Conservation (phyloP, 2,329 filamentous ascomycete genomes). For the Metarhizium sp. region DNA sequence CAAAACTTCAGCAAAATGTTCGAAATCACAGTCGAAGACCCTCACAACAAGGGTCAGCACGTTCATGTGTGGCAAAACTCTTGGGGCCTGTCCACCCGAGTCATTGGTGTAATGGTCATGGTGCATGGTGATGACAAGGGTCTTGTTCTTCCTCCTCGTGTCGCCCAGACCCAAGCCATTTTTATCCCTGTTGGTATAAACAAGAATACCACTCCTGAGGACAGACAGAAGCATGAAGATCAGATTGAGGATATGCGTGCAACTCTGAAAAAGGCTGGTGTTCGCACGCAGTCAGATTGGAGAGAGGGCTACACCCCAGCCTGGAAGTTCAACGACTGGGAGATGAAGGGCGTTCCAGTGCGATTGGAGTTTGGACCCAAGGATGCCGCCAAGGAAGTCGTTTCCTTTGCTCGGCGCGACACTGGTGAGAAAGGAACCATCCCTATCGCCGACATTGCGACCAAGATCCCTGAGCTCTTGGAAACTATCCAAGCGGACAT, state of each 20-base stretch:
- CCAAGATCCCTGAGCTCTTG: slow-evolving; percentile 69
- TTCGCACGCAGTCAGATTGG: slow-evolving; percentile 74
- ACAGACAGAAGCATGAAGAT: slow-evolving; percentile 64
- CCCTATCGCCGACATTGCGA: slow-evolving; percentile 62
- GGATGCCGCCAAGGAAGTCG: slow-evolving; percentile 76
- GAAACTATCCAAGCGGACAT: slow-evolving; percentile 86
- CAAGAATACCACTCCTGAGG: slow-evolving; percentile 75
- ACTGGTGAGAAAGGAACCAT: slow-evolving; percentile 76
- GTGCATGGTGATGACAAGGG: slow-evolving; percentile 95
- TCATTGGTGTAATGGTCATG: slow-evolving; percentile 98
- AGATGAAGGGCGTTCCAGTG: slow-evolving; percentile 89
- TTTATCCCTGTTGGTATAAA: slow-evolving; percentile 90
- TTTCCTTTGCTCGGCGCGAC: slow-evolving; percentile 82
- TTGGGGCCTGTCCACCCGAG: slow-evolving; percentile 94
- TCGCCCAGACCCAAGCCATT: slow-evolving; percentile 77
- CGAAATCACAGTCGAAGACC: slow-evolving; percentile 93
- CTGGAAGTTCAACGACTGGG: slow-evolving; percentile 99
- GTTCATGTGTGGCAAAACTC: slow-evolving; percentile 97
- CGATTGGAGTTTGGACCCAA: slow-evolving; percentile 94
- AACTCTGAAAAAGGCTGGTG: slow-evolving; percentile 59
- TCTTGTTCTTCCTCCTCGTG: slow-evolving; percentile 82
- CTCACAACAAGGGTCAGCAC: slow-evolving; percentile 67
- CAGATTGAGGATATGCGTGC: slow-evolving; percentile 63
- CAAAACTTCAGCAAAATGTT: slow-evolving; percentile 99
- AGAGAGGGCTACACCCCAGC: slow-evolving; percentile 89